Percentiles rank a stretch among this genome's conserved stretches.
Conservation (phyloP, 2,329 filamentous ascomycete genomes). For the Nemania bipapillata region DNA sequence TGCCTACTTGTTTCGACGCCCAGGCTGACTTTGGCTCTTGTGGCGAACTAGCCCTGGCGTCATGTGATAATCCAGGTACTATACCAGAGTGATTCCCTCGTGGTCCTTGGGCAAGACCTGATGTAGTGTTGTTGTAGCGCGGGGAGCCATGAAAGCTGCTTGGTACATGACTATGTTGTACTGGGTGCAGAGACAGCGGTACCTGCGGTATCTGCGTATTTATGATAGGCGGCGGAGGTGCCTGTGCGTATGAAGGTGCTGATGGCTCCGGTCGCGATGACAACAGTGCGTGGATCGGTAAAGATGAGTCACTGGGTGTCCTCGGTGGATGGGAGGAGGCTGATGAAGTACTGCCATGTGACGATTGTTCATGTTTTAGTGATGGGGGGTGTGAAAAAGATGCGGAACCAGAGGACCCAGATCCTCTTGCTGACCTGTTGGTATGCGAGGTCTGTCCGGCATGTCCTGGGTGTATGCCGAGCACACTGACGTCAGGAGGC, state of each 20-base stretch:
- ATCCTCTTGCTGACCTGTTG: constrained; percentile 18
- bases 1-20: constrained; percentile 31
- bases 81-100: constrained; percentile 26
- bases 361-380: constrained; percentile 56
- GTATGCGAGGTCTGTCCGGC: not conserved
- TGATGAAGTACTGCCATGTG: constrained; percentile 55
- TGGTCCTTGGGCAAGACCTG: constrained; percentile 33
- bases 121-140: constrained; percentile 37
- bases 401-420: constrained; percentile 41
- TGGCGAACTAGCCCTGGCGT: constrained; percentile 27
- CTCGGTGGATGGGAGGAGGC: constrained; percentile 57
- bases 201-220: constrained; percentile 37
- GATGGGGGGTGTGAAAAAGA: constrained; percentile 54
- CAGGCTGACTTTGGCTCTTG: constrained; percentile 30
- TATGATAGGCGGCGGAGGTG: constrained; percentile 22
- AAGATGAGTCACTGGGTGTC: constrained; percentile 61
- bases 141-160: constrained; percentile 27
- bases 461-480: constrained; percentile 39
- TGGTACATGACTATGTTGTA: constrained; percentile 36
- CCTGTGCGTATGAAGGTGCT: constrained; percentile 37
- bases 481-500: constrained; percentile 45
- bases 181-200: constrained; percentile 35
- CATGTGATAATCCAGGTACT: constrained; percentile 14
- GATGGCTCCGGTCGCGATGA: constrained; percentile 53
- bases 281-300: constrained; percentile 67